Evolutionary conservation across 371 early-diverging fungal species (phyloP), one percentile per base, ranked within the genome.

Genomic region (Fennellomyces sp.): DNA sequence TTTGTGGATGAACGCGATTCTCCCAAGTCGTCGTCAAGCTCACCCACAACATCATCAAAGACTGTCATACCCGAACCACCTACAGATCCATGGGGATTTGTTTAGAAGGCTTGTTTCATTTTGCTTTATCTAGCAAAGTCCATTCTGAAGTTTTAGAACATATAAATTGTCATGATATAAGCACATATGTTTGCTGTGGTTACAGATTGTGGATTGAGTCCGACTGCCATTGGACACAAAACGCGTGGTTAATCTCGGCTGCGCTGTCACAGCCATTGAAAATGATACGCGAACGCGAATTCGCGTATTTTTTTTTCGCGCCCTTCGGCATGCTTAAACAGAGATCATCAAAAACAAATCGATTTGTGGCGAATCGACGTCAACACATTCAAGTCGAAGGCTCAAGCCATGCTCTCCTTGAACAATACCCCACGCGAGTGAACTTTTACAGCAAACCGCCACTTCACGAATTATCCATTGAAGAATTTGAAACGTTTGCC

Each of bases 401-500:
- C 39, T 58, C 47, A 23, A 21, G 12, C 6, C 8, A 12, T 5
- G 27, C 31, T 2, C 15, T 31, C 27, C 56, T 64, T 36, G 36
- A 55, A 17, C 68, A 70, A 49, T 95, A 92, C 72, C 93, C 94
- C 10, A 67, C 72, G 58, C 81, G 91, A 13, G 88, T 97, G 55
- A 90, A 91, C 68, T 87, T 93, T 63, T 98, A 97, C 78, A 45
- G 63, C 10, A 73, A 81, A 3, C 91, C 96, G 12, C 91, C 92
- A 19, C 75, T 80, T 50, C 81, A 81, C 29, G 91, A 95, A 60
- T 85, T 97, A 65, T 92, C 88, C 53, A 87, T 96, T 60, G 91
- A 89, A 52, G 94, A 97, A 65, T 96, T 98, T 72, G 97, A 98
- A 74, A 65, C 70, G 17, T 94, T 81, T 76, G 96, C 97, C 1